Base-by-base conservation (phyloP, 176 grass and related monocot genomes). In the Zoysia pacifica region DNA sequence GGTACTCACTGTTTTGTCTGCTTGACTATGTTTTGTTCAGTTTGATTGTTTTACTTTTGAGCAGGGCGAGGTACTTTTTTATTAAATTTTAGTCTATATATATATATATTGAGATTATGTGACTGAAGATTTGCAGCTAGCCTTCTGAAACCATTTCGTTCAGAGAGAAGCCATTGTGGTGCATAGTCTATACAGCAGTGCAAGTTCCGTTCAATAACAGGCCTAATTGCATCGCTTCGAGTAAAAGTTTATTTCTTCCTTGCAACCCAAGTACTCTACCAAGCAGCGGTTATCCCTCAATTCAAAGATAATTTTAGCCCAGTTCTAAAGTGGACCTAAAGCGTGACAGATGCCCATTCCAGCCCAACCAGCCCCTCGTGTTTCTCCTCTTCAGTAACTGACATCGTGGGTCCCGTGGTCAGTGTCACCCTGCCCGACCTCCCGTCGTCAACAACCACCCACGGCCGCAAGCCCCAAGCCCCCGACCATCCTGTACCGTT, bases 361-460 rank as follows among this genome's bases (percentile, higher is more conserved):
- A 28, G 28, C 28, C 28, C 28, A 28, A 28, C 28, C 28, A 28
- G 28, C 28, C 28, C 28, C 28, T 28, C 28, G 28, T 28, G 28
- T 28, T 28, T 28, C 28, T 28, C 28, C 28, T 28, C 28, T 28
- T 28, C 28, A 28, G 28, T 28, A 28, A 28, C 28, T 28, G 28
- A 28, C 28, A 28, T 28, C 28, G 28, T 28, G 28, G 28, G 28
- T 28, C 28, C 28, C 28, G 28, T 28, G 28, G 28, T 28, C 28
- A 28, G 28, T 28, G 28, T 28, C 28, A 28, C 28, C 28, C 28
- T 28, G 28, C 28, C 28, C 28, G 28, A 28, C 28, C 28, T 28
- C 28, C 28, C 28, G 28, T 28, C 82, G 71, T 89, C 77, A 85
- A 81, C 81, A 56, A 60, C 78, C 64, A 72, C 81, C 65, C 69